Conservation (phyloP, 1,284 basidiomycete genomes). For the Sanghuangporus baumii region DNA sequence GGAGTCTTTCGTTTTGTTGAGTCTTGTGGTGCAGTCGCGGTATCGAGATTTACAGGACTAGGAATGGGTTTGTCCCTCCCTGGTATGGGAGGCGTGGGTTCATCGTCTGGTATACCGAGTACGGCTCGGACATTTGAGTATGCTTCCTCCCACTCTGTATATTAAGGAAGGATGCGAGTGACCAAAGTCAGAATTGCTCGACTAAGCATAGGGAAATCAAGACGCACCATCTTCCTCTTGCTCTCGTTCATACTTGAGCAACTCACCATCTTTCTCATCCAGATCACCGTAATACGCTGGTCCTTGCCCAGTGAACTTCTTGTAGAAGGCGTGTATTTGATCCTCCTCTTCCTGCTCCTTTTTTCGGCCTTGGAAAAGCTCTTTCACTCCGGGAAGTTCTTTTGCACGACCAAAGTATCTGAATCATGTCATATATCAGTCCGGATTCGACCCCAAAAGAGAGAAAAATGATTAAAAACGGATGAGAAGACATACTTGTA, state of each 20-base stretch:
- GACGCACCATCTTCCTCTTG: slow-evolving; percentile 71
- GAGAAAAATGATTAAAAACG: neutral
- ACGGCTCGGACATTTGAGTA: slow-evolving; percentile 49
- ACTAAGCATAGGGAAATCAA: neutral
- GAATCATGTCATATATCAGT: neutral
- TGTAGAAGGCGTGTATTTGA: slow-evolving; percentile 71
- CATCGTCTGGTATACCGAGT: slow-evolving; percentile 49
- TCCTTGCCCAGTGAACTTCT: slow-evolving; percentile 85
- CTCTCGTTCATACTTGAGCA: slow-evolving; percentile 69
- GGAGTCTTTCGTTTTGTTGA: slow-evolving; percentile 47
- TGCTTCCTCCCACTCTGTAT: slow-evolving; percentile 68
- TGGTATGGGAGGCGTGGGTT: slow-evolving; percentile 47
- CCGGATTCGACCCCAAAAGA: neutral
- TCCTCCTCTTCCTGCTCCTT: slow-evolving; percentile 83
- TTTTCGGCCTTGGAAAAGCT: slow-evolving; percentile 84
- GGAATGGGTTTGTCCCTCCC: slow-evolving; percentile 31
- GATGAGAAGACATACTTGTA: slow-evolving; percentile 77
- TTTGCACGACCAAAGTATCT: slow-evolving; percentile 98
- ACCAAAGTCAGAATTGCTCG: neutral
- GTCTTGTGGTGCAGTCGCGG: slow-evolving; percentile 22
- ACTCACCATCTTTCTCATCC: slow-evolving; percentile 72
- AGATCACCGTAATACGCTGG: slow-evolving; percentile 90
- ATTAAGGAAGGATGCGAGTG: slow-evolving; percentile 1
- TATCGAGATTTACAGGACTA: slow-evolving; percentile 10
- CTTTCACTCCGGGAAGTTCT: slow-evolving; percentile 92